These are phyloP conservation scores for Cladophialophora bantiana DNA, from an alignment of 2,329 filamentous ascomycete species.

Conservation along the genomic window DNA sequence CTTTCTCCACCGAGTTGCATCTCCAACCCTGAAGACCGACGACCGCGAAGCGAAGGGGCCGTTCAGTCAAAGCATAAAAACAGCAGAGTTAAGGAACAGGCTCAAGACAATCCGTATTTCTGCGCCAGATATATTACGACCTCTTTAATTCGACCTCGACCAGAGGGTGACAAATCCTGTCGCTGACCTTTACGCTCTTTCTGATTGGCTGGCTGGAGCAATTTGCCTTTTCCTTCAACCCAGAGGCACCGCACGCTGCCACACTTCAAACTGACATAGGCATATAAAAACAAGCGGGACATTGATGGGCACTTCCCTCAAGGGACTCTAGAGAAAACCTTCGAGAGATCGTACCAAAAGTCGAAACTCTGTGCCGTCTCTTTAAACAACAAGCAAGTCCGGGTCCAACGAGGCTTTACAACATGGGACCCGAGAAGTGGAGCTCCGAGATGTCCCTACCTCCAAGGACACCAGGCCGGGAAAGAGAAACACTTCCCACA, in stretches of 20 bases:
- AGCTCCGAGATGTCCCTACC: slow-evolving; percentile 8
- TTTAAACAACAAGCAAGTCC: neutral
- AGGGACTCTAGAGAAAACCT: neutral
- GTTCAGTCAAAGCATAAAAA: neutral
- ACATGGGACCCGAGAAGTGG: slow-evolving; percentile 13
- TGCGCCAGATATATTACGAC: neutral
- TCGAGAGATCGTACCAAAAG: neutral
- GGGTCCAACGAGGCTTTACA: neutral
- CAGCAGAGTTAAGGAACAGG: neutral
- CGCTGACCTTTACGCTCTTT: slow-evolving; percentile 25
- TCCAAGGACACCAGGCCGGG: neutral
- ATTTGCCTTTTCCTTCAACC: neutral
- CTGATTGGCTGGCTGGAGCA: slow-evolving; percentile 16
- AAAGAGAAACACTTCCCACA: slow-evolving; percentile 31
- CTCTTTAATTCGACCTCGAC: neutral
- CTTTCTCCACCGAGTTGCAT: neutral
- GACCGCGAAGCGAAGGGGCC: neutral
- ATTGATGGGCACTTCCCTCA: neutral
- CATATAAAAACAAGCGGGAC: neutral
- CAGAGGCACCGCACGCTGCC: neutral
- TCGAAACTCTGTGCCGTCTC: neutral
- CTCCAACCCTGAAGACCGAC: neutral
- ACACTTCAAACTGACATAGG: neutral
- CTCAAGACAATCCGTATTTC: neutral
- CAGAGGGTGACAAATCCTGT: neutral